A percentile compares a stretch with the other conserved stretches of the same genome.
Conservation (phyloP, 495 filamentous ascomycete species). For the Aspergillus ostianus region DNA sequence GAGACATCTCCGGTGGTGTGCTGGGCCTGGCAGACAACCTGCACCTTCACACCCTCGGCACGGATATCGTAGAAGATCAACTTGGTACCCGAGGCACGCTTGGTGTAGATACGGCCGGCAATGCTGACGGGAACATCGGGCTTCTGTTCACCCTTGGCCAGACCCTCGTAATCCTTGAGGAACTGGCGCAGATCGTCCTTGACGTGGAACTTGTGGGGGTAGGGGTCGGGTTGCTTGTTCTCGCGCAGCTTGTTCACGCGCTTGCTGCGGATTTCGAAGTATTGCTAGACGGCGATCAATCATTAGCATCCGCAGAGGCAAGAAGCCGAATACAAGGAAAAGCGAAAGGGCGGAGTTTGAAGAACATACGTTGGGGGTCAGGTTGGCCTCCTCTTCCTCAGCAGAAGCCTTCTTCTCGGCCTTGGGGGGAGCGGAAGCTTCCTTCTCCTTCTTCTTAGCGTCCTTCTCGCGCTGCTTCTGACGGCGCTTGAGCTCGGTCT, state of each 20-base stretch:
- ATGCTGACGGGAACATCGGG: conserved; percentile 70
- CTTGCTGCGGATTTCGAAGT: conserved; percentile 92
- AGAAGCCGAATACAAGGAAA: not conserved
- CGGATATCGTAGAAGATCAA: conserved; percentile 92
- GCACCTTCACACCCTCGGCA: conserved; percentile 77
- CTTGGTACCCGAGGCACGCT: conserved; percentile 77
- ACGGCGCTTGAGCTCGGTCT: conserved; percentile 92
- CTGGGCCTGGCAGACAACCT: conserved; percentile 88
- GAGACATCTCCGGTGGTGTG: conserved; percentile 58
- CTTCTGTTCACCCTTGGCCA: conserved; percentile 82
- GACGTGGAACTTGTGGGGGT: conserved; percentile 95
- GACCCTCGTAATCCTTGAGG: conserved; percentile 65
- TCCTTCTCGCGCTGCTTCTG: conserved; percentile 87
- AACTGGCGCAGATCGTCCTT: conserved; percentile 76
- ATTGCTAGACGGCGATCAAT: conserved; percentile 61
- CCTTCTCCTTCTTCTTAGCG: conserved; percentile 83
- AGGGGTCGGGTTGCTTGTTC: conserved; percentile 80
- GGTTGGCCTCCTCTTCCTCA: conserved; percentile 68
- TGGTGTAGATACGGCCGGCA: conserved; percentile 85
- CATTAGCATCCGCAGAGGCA: not conserved
- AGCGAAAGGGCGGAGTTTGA: not conserved
- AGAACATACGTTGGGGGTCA: conserved; percentile 81
- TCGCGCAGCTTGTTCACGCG: conserved; percentile 81
- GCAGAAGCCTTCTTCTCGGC: conserved; percentile 66
- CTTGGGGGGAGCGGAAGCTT: conserved; percentile 67